These are phyloP conservation scores for Cucumis melo DNA, from an alignment of 306 rosid species.

Conservation along the genomic window DNA sequence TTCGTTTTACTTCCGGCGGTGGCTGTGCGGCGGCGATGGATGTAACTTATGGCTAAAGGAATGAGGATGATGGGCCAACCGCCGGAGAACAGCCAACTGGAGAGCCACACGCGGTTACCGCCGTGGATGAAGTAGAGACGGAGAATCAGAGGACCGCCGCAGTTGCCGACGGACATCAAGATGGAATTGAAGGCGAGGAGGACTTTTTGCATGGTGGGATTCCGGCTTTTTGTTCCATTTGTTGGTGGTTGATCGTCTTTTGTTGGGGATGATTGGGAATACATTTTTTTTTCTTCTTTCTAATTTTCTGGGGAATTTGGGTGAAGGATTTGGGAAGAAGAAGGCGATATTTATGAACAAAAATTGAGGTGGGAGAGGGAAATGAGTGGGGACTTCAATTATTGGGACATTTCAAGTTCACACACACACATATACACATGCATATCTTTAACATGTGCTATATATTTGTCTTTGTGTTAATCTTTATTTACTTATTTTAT, in stretches of 20 bases:
- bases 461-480: too few species aligned
- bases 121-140: constrained; percentile 75
- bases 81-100: constrained; percentile 42
- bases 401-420: too few species aligned
- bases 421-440: too few species aligned
- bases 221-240: background rate
- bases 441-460: too few species aligned
- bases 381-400: background rate
- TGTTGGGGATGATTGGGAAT: background rate
- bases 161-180: constrained; percentile 27
- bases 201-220: background rate
- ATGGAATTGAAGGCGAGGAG: constrained; percentile 29
- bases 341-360: background rate
- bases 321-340: background rate
- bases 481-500: too few species aligned
- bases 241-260: background rate
- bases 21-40: constrained; percentile 20
- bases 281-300: background rate
- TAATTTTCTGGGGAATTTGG: background rate
- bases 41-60: constrained; percentile 31
- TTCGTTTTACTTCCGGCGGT: background rate
- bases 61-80: constrained; percentile 46
- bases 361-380: background rate
- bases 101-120: constrained; percentile 59
- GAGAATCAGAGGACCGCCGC: constrained; percentile 55